Evolutionary conservation across 164 flowering plant genomes (phyloP).

Genomic region (Litsea cubeba): DNA sequence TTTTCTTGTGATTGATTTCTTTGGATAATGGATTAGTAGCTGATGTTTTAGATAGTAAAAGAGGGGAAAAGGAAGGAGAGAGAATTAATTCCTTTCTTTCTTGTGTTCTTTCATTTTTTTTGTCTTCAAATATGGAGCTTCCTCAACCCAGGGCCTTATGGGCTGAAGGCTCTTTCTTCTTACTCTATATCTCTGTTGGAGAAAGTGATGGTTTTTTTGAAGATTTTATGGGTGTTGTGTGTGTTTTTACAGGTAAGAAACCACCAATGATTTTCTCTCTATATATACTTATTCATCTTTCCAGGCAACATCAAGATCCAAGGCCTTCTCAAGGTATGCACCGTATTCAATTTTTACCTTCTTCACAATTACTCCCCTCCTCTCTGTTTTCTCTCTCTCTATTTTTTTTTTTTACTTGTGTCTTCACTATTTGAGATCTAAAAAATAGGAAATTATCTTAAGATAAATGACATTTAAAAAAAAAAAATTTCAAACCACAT

Average conservation of each 20-base stretch:
- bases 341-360: background rate
- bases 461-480: no score
- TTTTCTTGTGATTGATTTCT: no score
- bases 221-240: background rate
- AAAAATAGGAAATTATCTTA: no score
- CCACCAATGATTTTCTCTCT: slow-evolving; percentile 85
- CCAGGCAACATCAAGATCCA: slow-evolving; percentile 64
- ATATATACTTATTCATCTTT: slow-evolving; percentile 50
- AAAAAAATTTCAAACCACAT: no score
- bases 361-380: background rate
- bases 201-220: background rate
- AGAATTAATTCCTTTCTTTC: background rate
- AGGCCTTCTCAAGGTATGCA: slow-evolving; percentile 61
- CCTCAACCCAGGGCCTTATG: slow-evolving; percentile 63
- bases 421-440: no score
- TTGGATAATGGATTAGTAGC: no score
- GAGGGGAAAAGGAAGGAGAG: background rate
- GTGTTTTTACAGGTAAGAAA: slow-evolving; percentile 48
- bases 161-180: background rate
- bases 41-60: no score
- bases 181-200: background rate
- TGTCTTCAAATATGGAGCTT: slow-evolving; percentile 54
- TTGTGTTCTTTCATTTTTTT: no score
- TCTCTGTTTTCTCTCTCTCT: no score
- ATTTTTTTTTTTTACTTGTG: no score